These are phyloP conservation scores for Trifolium fragiferum DNA, from an alignment of 306 rosid species.

Conservation along the genomic window DNA sequence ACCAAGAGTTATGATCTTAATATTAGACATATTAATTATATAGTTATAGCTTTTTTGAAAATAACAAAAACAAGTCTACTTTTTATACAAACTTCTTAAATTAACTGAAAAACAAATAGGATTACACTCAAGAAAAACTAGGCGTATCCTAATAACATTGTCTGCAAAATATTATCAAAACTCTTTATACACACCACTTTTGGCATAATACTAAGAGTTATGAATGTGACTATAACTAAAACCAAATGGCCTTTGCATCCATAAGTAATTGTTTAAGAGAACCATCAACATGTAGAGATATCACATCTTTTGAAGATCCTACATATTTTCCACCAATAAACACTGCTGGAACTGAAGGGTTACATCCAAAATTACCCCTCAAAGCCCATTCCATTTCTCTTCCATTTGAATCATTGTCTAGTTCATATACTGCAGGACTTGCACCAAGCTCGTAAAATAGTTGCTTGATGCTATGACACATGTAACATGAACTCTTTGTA, in stretches of 20 bases:
- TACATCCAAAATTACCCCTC: slow-evolving; percentile 71
- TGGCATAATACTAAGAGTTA: slow-evolving; percentile 36
- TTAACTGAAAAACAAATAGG: slow-evolving; percentile 39
- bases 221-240: slow-evolving; percentile 46
- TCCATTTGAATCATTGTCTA: slow-evolving; percentile 76
- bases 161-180: slow-evolving; percentile 33
- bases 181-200: slow-evolving; percentile 34
- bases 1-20: slow-evolving; percentile 21
- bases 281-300: slow-evolving; percentile 93
- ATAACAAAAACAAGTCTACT: not conserved
- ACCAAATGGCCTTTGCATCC: slow-evolving; percentile 97
- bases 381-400: slow-evolving; percentile 90
- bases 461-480: slow-evolving; percentile 90
- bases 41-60: slow-evolving; percentile 34
- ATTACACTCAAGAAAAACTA: slow-evolving; percentile 54
- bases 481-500: slow-evolving; percentile 93
- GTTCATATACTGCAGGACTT: slow-evolving; percentile 91
- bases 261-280: slow-evolving; percentile 89
- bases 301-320: slow-evolving; percentile 89
- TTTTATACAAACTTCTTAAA: slow-evolving; percentile 34
- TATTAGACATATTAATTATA: no score
- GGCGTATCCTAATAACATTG: slow-evolving; percentile 37
- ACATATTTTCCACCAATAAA: slow-evolving; percentile 89
- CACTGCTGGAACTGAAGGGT: slow-evolving; percentile 92
- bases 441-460: slow-evolving; percentile 95